A percentile compares a stretch with the other conserved stretches of the same genome.
These are phyloP conservation scores for Leishmania aethiopica DNA, from an alignment of 208 protist species.

Conservation along the genomic window DNA sequence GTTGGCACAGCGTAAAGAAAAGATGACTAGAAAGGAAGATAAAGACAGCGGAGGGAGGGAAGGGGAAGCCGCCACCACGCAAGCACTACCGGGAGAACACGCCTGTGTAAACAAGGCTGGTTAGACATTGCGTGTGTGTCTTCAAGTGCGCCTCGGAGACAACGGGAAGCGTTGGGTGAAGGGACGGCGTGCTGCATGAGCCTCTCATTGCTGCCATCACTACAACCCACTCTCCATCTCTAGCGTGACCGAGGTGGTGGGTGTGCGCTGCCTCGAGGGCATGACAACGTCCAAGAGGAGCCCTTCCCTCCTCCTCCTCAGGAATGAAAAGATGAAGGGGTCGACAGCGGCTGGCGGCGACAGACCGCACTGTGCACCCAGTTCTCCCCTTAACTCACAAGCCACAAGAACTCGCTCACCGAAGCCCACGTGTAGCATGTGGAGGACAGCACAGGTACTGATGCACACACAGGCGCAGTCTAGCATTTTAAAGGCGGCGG, in stretches of 20 bases:
- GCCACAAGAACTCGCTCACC: background rate
- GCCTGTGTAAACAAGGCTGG: background rate
- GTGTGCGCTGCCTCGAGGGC: background rate
- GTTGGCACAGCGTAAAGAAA: background rate
- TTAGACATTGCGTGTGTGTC: background rate
- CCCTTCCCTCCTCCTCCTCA: background rate
- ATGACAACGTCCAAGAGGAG: background rate
- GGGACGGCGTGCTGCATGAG: background rate
- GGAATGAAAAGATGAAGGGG: background rate
- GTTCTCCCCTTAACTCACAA: background rate
- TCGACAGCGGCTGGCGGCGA: background rate
- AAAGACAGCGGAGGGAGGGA: background rate
- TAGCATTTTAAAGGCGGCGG: too few species aligned
- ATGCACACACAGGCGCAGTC: background rate
- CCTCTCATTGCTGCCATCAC: background rate
- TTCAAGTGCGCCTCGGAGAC: background rate
- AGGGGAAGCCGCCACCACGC: background rate
- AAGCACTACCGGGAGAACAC: background rate
- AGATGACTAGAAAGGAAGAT: background rate
- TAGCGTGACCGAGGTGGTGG: background rate
- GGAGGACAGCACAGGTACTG: background rate
- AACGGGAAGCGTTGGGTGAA: background rate
- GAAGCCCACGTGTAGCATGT: background rate
- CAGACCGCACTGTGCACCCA: background rate
- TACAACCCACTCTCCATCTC: background rate